These are phyloP conservation scores for Coleophoma eucalyptorum DNA, from an alignment of 2,329 filamentous ascomycete genomes.

Conservation along the genomic window DNA sequence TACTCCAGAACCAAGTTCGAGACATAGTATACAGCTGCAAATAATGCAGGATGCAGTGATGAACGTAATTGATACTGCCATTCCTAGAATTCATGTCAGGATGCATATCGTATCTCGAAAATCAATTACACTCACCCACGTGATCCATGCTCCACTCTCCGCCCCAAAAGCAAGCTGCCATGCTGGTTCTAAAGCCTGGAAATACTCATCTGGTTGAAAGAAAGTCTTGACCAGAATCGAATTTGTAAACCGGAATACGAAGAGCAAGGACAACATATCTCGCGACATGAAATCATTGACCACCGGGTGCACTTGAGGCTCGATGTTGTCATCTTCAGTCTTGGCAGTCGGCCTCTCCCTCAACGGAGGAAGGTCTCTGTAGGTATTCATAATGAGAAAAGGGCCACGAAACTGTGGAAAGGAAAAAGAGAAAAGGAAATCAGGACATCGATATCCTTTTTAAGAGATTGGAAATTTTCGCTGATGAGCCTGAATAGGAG, in stretches of 20 bases:
- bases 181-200: slow-evolving; percentile 90
- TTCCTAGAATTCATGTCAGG: slow-evolving; percentile 57
- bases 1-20: slow-evolving; percentile 52
- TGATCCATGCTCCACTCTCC: slow-evolving; percentile 81
- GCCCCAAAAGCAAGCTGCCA: slow-evolving; percentile 84
- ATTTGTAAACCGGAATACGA: slow-evolving; percentile 77
- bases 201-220: slow-evolving; percentile 98
- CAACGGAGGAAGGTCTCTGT: no score
- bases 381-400: no score
- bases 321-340: background rate
- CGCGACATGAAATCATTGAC: slow-evolving; percentile 22
- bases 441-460: background rate
- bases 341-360: background rate
- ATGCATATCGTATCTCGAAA: background rate
- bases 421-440: no score
- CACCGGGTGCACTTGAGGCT: slow-evolving; percentile 11
- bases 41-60: slow-evolving; percentile 85
- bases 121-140: slow-evolving; percentile 66
- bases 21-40: slow-evolving; percentile 69
- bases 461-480: background rate
- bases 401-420: no score
- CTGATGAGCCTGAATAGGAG: no score
- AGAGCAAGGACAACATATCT: slow-evolving; percentile 28
- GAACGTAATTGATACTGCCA: slow-evolving; percentile 86
- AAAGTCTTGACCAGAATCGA: slow-evolving; percentile 79